Evolutionary conservation across 371 early-diverging fungal species (phyloP), one percentile per base, ranked within the genome.

Genomic region (Choanephora cucurbitarum): DNA sequence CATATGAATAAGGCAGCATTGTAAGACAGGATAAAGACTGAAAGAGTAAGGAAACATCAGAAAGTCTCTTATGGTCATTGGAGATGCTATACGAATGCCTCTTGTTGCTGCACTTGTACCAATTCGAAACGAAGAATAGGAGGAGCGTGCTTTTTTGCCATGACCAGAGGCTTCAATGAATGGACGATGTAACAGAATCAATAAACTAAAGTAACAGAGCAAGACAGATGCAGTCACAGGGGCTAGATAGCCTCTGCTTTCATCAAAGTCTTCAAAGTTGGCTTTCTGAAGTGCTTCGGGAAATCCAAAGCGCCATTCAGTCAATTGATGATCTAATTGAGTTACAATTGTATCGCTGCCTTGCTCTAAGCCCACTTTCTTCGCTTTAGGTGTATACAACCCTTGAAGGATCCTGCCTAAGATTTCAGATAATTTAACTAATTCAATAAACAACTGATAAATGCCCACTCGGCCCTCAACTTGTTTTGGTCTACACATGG

Each of bases 31-130:
- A 48, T 73, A 77, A 18, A 77, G 49, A 61, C 70, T 72, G 45
- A 77, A 77, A 2, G 72, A 65, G 50, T 74, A 77, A 9, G 78
- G 74, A 55, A 70, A 72, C 70, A 72, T 67, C 60, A 77, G 24
- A 32, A 69, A 77, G 37, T 77, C 78, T 5, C 64, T 48, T 1
- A 64, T 48, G 0, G 70, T 62, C 59, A 77, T 57, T 54, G 63
- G 64, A 9, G 67, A 55, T 5, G 78, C 74, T 34, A 77, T 64
- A 1, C 67, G 66, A 14, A 77, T 73, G 18, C 74, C 74, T 21
- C 69, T 48, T 0, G 69, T 70, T 1, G 78, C 78, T 22, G 78
- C 78, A 57, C 74, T 74, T 3, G 72, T 72, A 53, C 78, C 68
- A 44, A 77, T 77, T 22, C 70, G 52, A 42, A 72, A 72, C 0